A percentile compares a stretch with the other conserved stretches of the same genome.
Evolutionary conservation across 1,284 basidiomycete species (phyloP).

Genomic region (Phlebopus sp.): DNA sequence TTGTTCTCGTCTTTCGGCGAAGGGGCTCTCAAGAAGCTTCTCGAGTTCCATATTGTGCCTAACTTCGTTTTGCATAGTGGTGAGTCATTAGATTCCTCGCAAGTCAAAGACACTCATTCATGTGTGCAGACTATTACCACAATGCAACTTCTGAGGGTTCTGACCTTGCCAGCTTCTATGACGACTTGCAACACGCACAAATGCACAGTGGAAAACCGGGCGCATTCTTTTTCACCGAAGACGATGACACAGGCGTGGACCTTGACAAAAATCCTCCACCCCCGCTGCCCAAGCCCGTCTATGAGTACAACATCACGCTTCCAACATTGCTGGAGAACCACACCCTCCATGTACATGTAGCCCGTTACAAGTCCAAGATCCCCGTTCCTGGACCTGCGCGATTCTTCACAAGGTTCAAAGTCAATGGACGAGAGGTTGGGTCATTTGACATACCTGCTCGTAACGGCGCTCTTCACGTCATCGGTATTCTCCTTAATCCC

Average conservation of each 20-base stretch:
- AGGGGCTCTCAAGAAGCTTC: constrained; percentile 54
- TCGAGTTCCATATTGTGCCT: constrained; percentile 68
- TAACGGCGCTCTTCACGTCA: constrained; percentile 63
- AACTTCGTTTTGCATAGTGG: constrained; percentile 54
- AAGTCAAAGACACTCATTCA: neutral
- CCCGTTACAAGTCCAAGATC: constrained; percentile 43
- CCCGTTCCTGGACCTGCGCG: constrained; percentile 35
- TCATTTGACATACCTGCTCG: constrained; percentile 53
- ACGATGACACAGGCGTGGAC: neutral
- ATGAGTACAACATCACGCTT: constrained; percentile 45
- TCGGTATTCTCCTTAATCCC: constrained; percentile 53
- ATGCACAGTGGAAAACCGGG: neutral
- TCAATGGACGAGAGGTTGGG: constrained; percentile 48
- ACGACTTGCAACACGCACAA: neutral
- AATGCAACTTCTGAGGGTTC: constrained; percentile 11
- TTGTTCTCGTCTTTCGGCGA: constrained; percentile 70
- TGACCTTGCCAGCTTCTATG: neutral
- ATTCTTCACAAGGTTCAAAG: constrained; percentile 47
- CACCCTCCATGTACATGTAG: constrained; percentile 47
- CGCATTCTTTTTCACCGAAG: neutral
- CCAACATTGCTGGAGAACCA: constrained; percentile 50
- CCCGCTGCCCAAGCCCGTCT: constrained; percentile 33
- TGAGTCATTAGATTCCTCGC: constrained; percentile 24
- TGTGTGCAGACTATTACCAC: constrained; percentile 21
- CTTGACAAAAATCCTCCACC: neutral